phyloP scores from a whole-genome alignment of 2,329 filamentous ascomycete species.

The Fonsecaea monophora region DNA sequence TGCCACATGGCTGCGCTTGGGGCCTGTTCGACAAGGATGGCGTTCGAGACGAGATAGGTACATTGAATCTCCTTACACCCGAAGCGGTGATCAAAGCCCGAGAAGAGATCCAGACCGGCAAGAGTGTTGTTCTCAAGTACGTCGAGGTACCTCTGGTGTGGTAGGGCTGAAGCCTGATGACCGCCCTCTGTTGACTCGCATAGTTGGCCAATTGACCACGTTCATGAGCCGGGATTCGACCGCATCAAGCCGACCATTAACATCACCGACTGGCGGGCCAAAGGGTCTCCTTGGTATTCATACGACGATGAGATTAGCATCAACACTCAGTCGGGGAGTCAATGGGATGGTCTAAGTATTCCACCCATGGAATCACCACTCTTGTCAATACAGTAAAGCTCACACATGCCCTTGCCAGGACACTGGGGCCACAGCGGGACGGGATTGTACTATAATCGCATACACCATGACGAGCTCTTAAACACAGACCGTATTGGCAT shows the following conservation, averaged over 20 bases:
- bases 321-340: slow-evolving; percentile 56
- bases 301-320: slow-evolving; percentile 54
- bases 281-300: slow-evolving; percentile 15
- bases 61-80: slow-evolving; percentile 66
- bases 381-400: neutral
- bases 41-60: slow-evolving; percentile 62
- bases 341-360: slow-evolving; percentile 55
- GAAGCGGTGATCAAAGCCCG: slow-evolving; percentile 60
- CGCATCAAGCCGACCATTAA: neutral
- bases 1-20: slow-evolving; percentile 47
- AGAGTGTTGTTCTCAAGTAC: slow-evolving; percentile 14
- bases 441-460: slow-evolving; percentile 24
- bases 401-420: neutral
- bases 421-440: slow-evolving; percentile 25
- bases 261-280: slow-evolving; percentile 13
- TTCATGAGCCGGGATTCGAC: slow-evolving; percentile 7
- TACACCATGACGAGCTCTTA: slow-evolving; percentile 23
- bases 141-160: slow-evolving; percentile 42
- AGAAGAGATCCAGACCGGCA: slow-evolving; percentile 57
- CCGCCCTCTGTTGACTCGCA: neutral
- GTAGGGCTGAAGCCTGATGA: slow-evolving; percentile 49
- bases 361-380: neutral
- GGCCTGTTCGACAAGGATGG: slow-evolving; percentile 59
- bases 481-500: slow-evolving; percentile 17
- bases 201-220: slow-evolving; percentile 45